Evolutionary conservation across 306 rosid species (phyloP), one percentile per base, ranked within the genome.

Genomic region (Morella rubra): DNA sequence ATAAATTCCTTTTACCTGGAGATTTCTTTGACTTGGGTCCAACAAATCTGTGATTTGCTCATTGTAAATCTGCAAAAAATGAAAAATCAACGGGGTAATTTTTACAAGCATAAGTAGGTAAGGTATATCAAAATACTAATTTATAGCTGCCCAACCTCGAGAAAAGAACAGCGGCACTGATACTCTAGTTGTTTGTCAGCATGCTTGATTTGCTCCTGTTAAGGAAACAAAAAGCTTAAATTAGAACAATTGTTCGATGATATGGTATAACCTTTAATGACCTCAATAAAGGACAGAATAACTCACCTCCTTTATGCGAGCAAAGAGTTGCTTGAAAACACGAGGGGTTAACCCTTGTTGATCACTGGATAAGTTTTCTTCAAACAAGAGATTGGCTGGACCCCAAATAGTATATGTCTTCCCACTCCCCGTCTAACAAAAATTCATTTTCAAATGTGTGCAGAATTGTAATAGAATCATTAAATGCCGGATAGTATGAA

Each of bases 371-470:
- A 76, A 66, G 79, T 88, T 89, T 58, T 79, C 97, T 53, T 86
- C 94, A 8, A 79, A 79, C 86, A 90, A 86, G 76, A 91, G 84
- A 75, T 96, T 96, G 78, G 99, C 89, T 75, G 99, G 99, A 84
- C 99, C 99, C 99, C 99, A 96, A 91, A 96, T 96, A 4, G 99
- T 96, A 68, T 91, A 96, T 13, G 99, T 96, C 89, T 96, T 96
- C 42, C 99, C 99, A 20, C 99, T 96, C 77, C 99, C 99, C 14
- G 99, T 96, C 99, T 93, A 70, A 65, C 47, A 44, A 73, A 32
- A 45, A 74, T 78, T 68, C 47, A 73, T 18, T 64, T 68, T 75
- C 76, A 74, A 70, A 40, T 61, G 46, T 22, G 49, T 7, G 68
- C 46, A 11, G 37, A 32, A 32, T 32, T 32, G 37, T 13, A 73